Percentiles rank a stretch among this genome's conserved stretches.
Evolutionary conservation across 108 stramenopile species (phyloP).

Genomic region (Nannochloropsis oceanica): DNA sequence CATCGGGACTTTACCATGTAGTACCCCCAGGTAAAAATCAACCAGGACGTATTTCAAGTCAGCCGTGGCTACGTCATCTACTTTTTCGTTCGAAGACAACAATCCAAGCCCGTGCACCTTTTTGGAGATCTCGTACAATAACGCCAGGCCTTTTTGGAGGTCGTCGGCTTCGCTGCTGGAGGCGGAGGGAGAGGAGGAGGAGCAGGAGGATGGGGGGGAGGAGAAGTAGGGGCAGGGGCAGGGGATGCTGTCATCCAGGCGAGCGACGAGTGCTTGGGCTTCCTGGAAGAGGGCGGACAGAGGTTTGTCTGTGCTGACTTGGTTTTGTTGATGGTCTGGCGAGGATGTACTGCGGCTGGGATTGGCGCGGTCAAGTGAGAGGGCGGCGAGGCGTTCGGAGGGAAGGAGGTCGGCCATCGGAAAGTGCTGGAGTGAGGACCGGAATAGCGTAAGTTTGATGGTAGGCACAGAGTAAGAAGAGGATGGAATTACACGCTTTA

Average conservation of each 20-base stretch:
- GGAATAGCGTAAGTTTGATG: too few relatives aligned
- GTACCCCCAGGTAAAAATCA: neutral
- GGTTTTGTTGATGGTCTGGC: neutral
- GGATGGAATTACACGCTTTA: too few relatives aligned
- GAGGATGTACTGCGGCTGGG: neutral
- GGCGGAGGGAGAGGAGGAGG: too few relatives aligned
- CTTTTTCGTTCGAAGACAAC: neutral
- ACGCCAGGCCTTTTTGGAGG: neutral
- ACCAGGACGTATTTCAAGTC: neutral
- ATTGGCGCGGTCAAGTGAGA: neutral
- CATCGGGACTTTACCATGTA: neutral
- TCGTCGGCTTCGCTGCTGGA: neutral
- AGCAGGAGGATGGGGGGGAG: too few relatives aligned
- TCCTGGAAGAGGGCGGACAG: neutral
- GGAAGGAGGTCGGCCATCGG: too few relatives aligned
- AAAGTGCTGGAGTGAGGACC: too few relatives aligned
- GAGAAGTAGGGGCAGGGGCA: too few relatives aligned
- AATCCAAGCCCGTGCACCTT: neutral
- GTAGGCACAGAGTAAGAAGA: too few relatives aligned
- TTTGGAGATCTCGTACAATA: neutral
- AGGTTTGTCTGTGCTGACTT: neutral
- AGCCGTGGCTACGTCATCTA: constrained; percentile 8
- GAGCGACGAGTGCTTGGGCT: neutral
- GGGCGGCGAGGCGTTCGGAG: neutral
- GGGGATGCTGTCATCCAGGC: too few relatives aligned